Conservation (phyloP, 2,329 filamentous ascomycete species). For the Alternaria ethzedia region DNA sequence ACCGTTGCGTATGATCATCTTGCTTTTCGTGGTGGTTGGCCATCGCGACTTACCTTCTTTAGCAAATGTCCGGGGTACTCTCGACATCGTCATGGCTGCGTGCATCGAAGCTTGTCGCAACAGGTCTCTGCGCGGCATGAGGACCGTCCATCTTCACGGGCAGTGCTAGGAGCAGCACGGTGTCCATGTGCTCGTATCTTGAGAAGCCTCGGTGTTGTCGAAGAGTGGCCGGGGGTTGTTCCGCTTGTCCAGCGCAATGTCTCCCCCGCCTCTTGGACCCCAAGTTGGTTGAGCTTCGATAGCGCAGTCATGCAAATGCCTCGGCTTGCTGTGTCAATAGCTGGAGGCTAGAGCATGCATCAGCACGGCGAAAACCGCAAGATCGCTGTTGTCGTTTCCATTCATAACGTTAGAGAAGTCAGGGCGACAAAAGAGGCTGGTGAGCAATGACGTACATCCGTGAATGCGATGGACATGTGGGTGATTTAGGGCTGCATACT, state of each 20-base stretch:
- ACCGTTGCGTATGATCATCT: background rate
- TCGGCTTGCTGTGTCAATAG: background rate
- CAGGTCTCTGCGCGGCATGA: background rate
- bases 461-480: background rate
- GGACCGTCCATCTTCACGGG: background rate
- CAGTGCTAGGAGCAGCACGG: slow-evolving; percentile 4
- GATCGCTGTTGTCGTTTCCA: background rate
- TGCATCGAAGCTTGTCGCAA: background rate
- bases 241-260: background rate
- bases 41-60: background rate
- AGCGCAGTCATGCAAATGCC: slow-evolving; percentile 1
- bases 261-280: slow-evolving; percentile 2
- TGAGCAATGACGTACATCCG: slow-evolving; percentile 1
- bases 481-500: background rate
- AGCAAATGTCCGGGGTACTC: background rate
- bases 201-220: background rate
- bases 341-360: background rate
- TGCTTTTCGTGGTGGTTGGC: background rate
- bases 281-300: background rate
- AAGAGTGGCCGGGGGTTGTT: background rate
- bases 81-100: background rate
- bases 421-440: background rate
- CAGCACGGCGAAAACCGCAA: background rate
- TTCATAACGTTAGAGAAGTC: background rate
- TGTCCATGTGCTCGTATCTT: slow-evolving; percentile 10